These are phyloP conservation scores for Meyerozyma smithsonii DNA, from an alignment of 1,139 yeast species.

Conservation along the genomic window DNA sequence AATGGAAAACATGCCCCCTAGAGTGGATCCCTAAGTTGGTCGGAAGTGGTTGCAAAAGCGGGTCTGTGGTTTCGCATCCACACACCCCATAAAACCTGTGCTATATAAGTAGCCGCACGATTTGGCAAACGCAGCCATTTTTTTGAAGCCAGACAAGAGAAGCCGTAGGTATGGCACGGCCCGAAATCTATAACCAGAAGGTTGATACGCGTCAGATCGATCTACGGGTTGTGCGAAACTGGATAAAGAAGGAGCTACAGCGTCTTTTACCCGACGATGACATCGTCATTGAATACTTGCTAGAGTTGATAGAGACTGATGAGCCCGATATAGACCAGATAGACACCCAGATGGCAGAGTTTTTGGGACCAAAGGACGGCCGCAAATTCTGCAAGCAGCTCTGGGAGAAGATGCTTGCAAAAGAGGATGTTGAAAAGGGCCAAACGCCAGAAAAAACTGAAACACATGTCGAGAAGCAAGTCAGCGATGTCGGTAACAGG, in stretches of 20 bases:
- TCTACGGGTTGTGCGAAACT: constrained; percentile 7
- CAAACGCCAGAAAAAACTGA: no score
- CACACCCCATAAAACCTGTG: background rate
- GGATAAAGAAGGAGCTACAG: constrained; percentile 9
- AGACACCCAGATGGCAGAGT: constrained; percentile 10
- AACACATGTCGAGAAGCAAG: no score
- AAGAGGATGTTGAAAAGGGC: no score
- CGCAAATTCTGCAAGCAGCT: constrained; percentile 7
- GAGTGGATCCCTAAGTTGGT: background rate
- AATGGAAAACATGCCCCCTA: background rate
- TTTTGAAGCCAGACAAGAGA: background rate
- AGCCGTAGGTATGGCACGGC: background rate
- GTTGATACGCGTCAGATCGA: constrained; percentile 9
- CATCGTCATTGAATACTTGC: constrained; percentile 11
- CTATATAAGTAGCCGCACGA: background rate
- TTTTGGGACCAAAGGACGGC: constrained; percentile 10
- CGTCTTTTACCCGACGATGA: constrained; percentile 13
- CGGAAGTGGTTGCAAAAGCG: background rate
- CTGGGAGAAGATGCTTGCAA: constrained; percentile 9
- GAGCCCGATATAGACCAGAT: constrained; percentile 8
- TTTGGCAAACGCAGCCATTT: background rate
- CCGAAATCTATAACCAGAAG: constrained; percentile 2
- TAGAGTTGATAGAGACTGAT: constrained; percentile 9
- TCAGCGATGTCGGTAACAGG: constrained; percentile 5
- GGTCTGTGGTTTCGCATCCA: background rate